Base-by-base conservation (phyloP, 2,329 filamentous ascomycete genomes). In the Cladorrhinum sp. region DNA sequence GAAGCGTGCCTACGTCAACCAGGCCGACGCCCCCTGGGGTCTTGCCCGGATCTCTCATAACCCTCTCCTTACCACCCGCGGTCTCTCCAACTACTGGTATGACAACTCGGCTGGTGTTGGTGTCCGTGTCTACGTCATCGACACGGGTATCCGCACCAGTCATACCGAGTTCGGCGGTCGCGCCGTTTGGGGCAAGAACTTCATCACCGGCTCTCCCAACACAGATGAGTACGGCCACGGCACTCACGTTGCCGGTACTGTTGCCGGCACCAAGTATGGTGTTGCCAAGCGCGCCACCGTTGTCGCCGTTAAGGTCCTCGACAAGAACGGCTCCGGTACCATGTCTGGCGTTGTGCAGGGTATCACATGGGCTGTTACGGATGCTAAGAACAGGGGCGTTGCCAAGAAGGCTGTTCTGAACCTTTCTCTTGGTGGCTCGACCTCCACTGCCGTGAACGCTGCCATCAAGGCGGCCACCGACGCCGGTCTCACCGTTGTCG, bases 401-500 rank as follows among this genome's bases (percentile, higher is more conserved):
- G 63, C 63, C 1, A 59, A 50, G 4, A 60, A 49, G 51, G 14
- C 64, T 6, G 60, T 68, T 28, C 51, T 67, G 54, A 66, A 66
- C 48, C 75, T 83, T 73, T 80, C 78, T 18, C 72, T 82, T 4
- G 75, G 76, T n/a, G 76, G 76, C 8, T 16, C 46, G 5, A 69
- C 65, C 57, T 73, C 72, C 3, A 39, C 68, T 7, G 64, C 75
- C 6, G 60, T 78, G 52, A 80, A 79, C 68, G 65, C 64, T 16
- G 75, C 73, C 8, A 72, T 78, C 49, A 66, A 69, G 42, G 68
- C 64, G 18, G 73, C 74, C 20, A 71, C 73, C 55, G 60, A 65
- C 2, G 63, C 63, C 1, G 77, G 77, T 14, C 66, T 80, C 58
- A 73, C 73, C 6, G 73, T 77, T 16, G 75, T 74, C 33, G 76